phyloP scores from a whole-genome alignment of 2,329 filamentous ascomycete genomes.

The Shiraia sp. region DNA sequence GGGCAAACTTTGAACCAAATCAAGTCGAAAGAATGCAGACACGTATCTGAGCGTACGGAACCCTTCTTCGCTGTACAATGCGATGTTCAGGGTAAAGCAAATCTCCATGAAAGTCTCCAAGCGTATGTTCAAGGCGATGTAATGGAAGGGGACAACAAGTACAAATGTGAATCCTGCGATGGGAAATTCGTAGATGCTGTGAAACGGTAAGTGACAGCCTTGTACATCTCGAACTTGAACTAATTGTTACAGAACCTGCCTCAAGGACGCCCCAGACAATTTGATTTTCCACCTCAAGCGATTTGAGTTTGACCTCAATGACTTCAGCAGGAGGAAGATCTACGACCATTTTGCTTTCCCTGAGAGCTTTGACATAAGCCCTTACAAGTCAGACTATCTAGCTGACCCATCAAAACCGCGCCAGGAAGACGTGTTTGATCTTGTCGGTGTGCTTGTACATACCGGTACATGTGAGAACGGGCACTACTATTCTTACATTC shows the following conservation, averaged over 20 bases:
- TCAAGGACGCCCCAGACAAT: slow-evolving; percentile 91
- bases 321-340: slow-evolving; percentile 84
- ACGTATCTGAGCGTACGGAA: slow-evolving; percentile 89
- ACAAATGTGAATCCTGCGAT: slow-evolving; percentile 91
- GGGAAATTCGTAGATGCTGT: slow-evolving; percentile 84
- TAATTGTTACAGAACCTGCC: slow-evolving; percentile 66
- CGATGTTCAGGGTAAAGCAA: slow-evolving; percentile 90
- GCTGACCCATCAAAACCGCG: slow-evolving; percentile 62
- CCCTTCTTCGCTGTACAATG: slow-evolving; percentile 94
- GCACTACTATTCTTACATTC: slow-evolving; percentile 96
- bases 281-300: slow-evolving; percentile 93
- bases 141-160: slow-evolving; percentile 98
- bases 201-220: slow-evolving; percentile 66
- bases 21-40: slow-evolving; percentile 89
- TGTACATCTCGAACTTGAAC: slow-evolving; percentile 1
- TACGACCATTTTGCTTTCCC: slow-evolving; percentile 95
- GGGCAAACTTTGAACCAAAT: slow-evolving; percentile 93
- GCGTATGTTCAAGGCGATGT: slow-evolving; percentile 97
- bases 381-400: slow-evolving; percentile 85
- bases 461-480: slow-evolving; percentile 90
- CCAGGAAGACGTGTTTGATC: slow-evolving; percentile 79
- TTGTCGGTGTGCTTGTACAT: slow-evolving; percentile 94
- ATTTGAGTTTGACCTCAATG: slow-evolving; percentile 79
- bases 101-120: slow-evolving; percentile 81
- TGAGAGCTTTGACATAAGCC: slow-evolving; percentile 78